Evolutionary conservation across 768 basidiomycete species (phyloP).

Genomic region (Boletus pseudopeckii): DNA sequence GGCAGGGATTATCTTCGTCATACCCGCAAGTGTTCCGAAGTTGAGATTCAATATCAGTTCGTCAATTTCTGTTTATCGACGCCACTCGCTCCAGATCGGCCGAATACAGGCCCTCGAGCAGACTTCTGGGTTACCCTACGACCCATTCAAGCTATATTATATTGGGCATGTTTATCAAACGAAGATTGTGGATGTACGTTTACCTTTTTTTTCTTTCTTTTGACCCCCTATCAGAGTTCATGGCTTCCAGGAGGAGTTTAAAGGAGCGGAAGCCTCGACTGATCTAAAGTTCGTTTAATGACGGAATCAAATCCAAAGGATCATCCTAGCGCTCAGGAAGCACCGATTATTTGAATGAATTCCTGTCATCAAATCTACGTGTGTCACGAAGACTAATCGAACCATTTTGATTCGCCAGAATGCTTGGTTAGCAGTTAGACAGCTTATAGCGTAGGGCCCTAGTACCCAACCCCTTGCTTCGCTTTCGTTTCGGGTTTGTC

Average conservation of each 20-base stretch:
- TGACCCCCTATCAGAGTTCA: neutral
- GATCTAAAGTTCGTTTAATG: constrained; percentile 5
- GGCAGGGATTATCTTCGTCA: neutral
- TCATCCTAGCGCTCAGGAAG: neutral
- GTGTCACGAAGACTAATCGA: no score
- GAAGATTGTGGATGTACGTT: constrained; percentile 15
- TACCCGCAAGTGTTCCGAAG: no score
- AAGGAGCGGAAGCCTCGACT: neutral
- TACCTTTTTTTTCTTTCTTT: neutral
- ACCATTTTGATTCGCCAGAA: no score
- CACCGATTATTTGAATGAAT: neutral
- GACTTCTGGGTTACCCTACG: constrained; percentile 14
- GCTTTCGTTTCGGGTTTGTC: no score
- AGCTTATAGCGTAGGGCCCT: no score
- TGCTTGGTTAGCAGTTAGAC: no score
- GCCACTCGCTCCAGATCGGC: neutral
- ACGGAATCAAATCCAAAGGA: constrained; percentile 6
- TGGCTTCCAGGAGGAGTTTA: constrained; percentile 1
- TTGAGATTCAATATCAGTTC: constrained; percentile 6
- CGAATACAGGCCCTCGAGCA: constrained; percentile 26
- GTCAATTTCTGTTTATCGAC: constrained; percentile 37
- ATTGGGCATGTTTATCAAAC: constrained; percentile 24
- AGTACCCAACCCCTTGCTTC: no score
- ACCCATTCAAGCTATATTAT: constrained; percentile 29
- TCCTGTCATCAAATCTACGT: no score